Evolutionary conservation across 1,284 basidiomycete species (phyloP), one percentile per base, ranked within the genome.

Genomic region (Boletus sp.): DNA sequence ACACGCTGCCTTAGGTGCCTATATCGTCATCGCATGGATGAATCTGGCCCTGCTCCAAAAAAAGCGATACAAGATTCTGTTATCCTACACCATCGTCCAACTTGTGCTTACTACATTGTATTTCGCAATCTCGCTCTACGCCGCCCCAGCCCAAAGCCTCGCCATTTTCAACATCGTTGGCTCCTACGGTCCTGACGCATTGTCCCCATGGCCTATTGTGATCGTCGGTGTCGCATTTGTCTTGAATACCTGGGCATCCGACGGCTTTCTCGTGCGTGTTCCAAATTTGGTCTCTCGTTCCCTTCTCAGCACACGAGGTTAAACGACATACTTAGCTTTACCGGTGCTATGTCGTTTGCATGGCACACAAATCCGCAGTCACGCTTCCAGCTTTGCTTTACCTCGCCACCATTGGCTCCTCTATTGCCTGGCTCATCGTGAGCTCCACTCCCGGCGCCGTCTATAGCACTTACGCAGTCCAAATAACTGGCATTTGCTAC

Each of bases 221-320:
- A 14, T 70, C 6, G 57, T 64, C 0, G 21, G 59, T 31, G 25
- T 21, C 9, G 27, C 57, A 0, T 73, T 73, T n/a, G 43, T 67
- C 13, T 17, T 71, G 43, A 73, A 73, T 30, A 65, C 66, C 0
- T 72, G 68, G 59, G 10, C 51, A 1, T 73, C 69, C 0, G 68
- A 70, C 9, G 71, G 58, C 3, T 70, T 72, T 28, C 68, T 70
- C 3, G 68, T 70, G 46, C 52, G 69, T 65, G 1, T 19, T n/a
- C n/a, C 40, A n/a, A 16, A 1, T n/a, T 31, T 28, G 14, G 16
- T 28, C 14, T 54, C 33, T 23, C 14, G 4, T 17, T 19, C 21
- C 30, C 27, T 16, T 27, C 4, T 30, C 14, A 23, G 2, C 19
- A 21, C 35, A n/a, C 40, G n/a, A 30, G 21, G 28, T 52, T 64